phyloP scores from a whole-genome alignment of 768 basidiomycete genomes.

The Cytidiella melzeri region DNA sequence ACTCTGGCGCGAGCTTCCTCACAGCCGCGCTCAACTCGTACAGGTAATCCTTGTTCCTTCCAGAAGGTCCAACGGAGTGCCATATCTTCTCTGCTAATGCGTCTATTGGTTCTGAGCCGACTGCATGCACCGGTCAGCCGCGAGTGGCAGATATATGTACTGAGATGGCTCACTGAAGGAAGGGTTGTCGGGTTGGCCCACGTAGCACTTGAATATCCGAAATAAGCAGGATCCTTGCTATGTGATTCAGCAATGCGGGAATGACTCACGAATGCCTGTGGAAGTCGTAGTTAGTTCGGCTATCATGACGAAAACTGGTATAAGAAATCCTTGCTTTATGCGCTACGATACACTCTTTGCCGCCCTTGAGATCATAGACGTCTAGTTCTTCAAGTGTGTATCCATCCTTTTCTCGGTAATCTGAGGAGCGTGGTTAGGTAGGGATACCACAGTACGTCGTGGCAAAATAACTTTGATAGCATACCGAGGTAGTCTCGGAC shows the following conservation, averaged over 20 bases:
- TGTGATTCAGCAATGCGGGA: neutral
- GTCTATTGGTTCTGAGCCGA: constrained; percentile 78
- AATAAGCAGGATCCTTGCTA: neutral
- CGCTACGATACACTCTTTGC: constrained; percentile 49
- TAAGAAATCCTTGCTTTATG: constrained; percentile 37
- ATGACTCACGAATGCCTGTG: constrained; percentile 47
- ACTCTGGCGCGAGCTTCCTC: constrained; percentile 64
- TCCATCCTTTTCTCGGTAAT: constrained; percentile 91
- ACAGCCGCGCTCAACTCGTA: constrained; percentile 72
- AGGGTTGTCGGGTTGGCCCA: constrained; percentile 81
- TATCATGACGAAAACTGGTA: too few relatives aligned
- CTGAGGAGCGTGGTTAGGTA: constrained; percentile 23
- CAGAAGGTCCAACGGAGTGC: constrained; percentile 78
- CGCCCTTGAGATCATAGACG: constrained; percentile 55
- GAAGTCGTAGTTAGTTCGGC: too few relatives aligned
- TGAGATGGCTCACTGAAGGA: constrained; percentile 64
- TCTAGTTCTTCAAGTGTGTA: constrained; percentile 81
- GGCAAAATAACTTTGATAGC: too few relatives aligned
- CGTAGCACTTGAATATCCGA: constrained; percentile 56
- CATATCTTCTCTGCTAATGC: constrained; percentile 64
- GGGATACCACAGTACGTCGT: too few relatives aligned
- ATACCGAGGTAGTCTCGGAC: constrained; percentile 81
- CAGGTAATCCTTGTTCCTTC: constrained; percentile 92
- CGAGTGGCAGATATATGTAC: neutral
- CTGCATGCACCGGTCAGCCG: constrained; percentile 32